Base-by-base conservation (phyloP, 352 stramenopile species). In the Phytophthora capsici region DNA sequence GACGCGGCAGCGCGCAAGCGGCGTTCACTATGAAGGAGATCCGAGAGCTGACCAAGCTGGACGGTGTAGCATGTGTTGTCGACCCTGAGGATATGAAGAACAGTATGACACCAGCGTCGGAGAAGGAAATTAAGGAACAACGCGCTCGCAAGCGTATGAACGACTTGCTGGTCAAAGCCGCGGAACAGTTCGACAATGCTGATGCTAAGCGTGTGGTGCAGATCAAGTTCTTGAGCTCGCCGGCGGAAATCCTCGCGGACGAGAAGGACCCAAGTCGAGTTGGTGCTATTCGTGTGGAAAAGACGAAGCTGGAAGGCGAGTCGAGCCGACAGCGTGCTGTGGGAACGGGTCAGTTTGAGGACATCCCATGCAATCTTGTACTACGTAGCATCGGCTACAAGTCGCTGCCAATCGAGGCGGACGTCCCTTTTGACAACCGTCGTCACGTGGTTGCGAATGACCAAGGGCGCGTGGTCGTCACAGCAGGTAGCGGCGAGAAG, bases 21-120 rank as follows among this genome's bases (percentile, higher is more conserved):
- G 93, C 97, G 17, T 99, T 99, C 74, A 99, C 96, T 26, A 99
- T 99, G 70, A 99, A 99, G 62, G 96, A 98, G 64, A 68, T 98
- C 22, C 83, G 94, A 20, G 94, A 98, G 59, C 65, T 98, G 60
- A 97, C 88, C 17, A 93, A 92, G 48, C 65, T 97, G 30, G 57
- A 90, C 26, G 69, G 79, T 28, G 88, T 92, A 1, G 65, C 80
- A 13, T 98, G 94, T 63, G 67, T 97, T 9, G 89, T 99, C 17
- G 69, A 96, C 56, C 72, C 86, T 6, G 78, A 91, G 10, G 95
- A 99, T 60, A 48, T 99, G 37, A 75, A 92, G n/a, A 43, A 80
- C 36, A 95, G 96, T 30, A 73, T 88, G 53, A 99, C 84, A 3
- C 66, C 78, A 6, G 77, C 83, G 7, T 98, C 90, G 6, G 57